Evolutionary conservation across 768 basidiomycete species (phyloP), one percentile per base, ranked within the genome.

Genomic region (Cyathus striatus): DNA sequence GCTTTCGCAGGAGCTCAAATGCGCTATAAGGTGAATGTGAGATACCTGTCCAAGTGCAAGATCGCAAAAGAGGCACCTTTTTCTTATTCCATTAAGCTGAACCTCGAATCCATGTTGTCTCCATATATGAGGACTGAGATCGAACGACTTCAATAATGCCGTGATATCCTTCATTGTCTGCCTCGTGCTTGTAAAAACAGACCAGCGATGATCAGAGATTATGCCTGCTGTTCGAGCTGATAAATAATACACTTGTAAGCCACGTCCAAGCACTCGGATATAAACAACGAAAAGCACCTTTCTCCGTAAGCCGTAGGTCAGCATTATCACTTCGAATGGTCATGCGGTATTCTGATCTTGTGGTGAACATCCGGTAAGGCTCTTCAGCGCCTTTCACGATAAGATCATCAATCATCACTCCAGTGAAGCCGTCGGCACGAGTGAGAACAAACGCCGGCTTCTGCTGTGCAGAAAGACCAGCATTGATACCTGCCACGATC

Each of bases 361-460:
- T 86, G 0, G 92, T 94, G 60, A 95, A 94, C 89, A 94, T 93
- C 21, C 91, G 86, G 52, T 94, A 90, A 38, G 91, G 92, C 57
- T 95, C 92, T 55, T 92, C 88, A 2, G 87, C 84, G 2, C 92
- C 92, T 55, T 90, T 91, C 33, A 84, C 78, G 18, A 88, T 83
- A 17, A 95, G 71, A 56, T 95, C 92, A 58, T 95, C 92, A 20
- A 95, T 84, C 83, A 94, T 87, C 5, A 95, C 92, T 1, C 92
- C 92, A 5, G 83, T 72, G 57, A 82, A 93, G 5, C 86, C 87
- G 52, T 95, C 89, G 4, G 90, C 89, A n/a, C 92, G 78, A 9
- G 82, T 79, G 24, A 94, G 58, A 2, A 81, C 53, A 14, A 95
- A 58, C 0, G 85, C 78, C 1, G 77, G 66, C 30, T 65, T 70